Base-by-base conservation (phyloP, 2,329 filamentous ascomycete genomes). In the Cercospora janseana region DNA sequence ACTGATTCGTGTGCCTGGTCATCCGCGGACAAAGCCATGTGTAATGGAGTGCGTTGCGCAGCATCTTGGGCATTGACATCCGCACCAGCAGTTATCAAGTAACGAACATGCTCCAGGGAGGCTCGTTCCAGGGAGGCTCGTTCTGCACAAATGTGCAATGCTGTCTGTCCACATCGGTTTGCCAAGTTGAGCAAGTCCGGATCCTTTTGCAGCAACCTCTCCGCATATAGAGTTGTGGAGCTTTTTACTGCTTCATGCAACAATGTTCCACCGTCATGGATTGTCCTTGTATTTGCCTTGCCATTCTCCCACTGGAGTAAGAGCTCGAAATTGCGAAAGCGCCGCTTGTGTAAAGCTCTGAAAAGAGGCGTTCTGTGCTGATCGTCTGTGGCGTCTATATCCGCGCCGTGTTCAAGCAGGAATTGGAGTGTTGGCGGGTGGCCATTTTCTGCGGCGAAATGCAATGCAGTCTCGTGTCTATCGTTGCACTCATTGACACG, bases 281-380 rank as follows among this genome's bases (percentile, higher is more conserved):
- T 20, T 4, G 34, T 38, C 34, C 34, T 16, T 18, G 34, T 38
- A 21, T 38, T 38, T 10, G 24, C 34, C 12, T 20, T 38, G 18
- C 34, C 24, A 18, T 38, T 38, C 34, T 38, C 34, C 34, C 34
- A 38, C 6, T 38, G 34, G n/a, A 38, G 34, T 23, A 38, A 5
- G 13, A 38, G 15, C 15, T 38, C 15, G 13, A 38, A 18, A 8
- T 21, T 38, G 3, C 18, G 10, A 21, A 38, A n/a, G 13, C 34
- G 34, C 18, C 24, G 34, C 16, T 3, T 23, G 18, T 21, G 34
- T 4, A 38, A 12, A 20, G 34, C 34, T 20, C 24, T 38, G 18
- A 38, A 38, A 12, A 38, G 18, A 2, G 34, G 34, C 4, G 34
- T 38, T 23, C 34, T 38, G 9, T 38, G 21, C 7, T 38, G 34